Conservation (phyloP, 2,329 filamentous ascomycete genomes). For the Dactylellina parvicollis region DNA sequence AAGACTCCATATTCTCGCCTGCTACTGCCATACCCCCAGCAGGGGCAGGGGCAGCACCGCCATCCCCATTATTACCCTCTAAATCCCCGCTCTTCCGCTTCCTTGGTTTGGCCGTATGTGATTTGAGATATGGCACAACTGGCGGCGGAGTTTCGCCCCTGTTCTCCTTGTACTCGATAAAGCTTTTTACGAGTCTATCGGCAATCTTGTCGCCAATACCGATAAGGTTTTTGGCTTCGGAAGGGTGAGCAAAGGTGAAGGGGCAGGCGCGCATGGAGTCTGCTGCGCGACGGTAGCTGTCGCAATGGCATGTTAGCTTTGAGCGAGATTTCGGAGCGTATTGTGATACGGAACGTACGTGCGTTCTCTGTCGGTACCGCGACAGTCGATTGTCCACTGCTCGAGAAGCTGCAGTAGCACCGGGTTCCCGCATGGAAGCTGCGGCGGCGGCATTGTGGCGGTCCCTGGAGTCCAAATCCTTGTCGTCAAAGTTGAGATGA, state of each 20-base stretch:
- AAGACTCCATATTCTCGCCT: slow-evolving; percentile 18
- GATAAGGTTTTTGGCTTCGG: slow-evolving; percentile 76
- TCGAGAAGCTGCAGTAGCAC: slow-evolving; percentile 77
- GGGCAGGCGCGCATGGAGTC: slow-evolving; percentile 80
- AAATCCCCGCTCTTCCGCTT: slow-evolving; percentile 21
- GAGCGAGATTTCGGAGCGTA: not conserved
- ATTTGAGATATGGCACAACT: slow-evolving; percentile 42
- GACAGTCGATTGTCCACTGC: slow-evolving; percentile 77
- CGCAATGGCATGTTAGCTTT: not conserved
- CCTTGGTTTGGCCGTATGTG: not conserved
- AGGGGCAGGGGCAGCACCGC: not conserved
- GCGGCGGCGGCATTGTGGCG: slow-evolving; percentile 9
- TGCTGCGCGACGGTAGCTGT: slow-evolving; percentile 78
- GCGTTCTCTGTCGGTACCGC: slow-evolving; percentile 59
- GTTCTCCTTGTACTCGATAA: slow-evolving; percentile 58
- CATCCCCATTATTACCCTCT: slow-evolving; percentile 4
- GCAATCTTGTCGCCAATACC: slow-evolving; percentile 79
- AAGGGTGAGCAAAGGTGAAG: slow-evolving; percentile 75
- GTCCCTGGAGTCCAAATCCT: not conserved
- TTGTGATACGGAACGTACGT: slow-evolving; percentile 2
- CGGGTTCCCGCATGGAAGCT: slow-evolving; percentile 70
- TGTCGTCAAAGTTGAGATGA: not conserved
- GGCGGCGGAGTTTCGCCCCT: slow-evolving; percentile 54
- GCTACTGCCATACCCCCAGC: not conserved
- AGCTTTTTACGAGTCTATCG: slow-evolving; percentile 70